Percentiles rank a stretch among this genome's conserved stretches.
These are phyloP conservation scores for Vararia minispora DNA, from an alignment of 768 basidiomycete genomes.

Conservation along the genomic window DNA sequence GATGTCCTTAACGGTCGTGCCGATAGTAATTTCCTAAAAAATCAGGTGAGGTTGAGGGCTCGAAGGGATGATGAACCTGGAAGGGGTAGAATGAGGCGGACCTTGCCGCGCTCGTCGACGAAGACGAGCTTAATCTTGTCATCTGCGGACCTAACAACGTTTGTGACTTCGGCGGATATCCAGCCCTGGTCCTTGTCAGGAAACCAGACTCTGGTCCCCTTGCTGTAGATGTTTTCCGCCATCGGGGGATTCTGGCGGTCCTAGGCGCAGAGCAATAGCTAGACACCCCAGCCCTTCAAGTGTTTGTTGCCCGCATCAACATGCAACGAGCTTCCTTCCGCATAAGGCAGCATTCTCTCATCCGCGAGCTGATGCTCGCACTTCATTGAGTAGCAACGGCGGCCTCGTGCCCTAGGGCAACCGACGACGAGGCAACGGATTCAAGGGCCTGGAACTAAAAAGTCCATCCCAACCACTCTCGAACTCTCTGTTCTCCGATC, in stretches of 20 bases:
- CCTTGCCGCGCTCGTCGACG: constrained; percentile 88
- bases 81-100: constrained; percentile 20
- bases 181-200: constrained; percentile 91
- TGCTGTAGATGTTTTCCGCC: constrained; percentile 90
- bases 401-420: too few species aligned
- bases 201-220: constrained; percentile 86
- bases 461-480: too few species aligned
- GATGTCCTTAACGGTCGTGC: constrained; percentile 72
- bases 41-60: constrained; percentile 1
- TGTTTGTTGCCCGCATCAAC: too few species aligned
- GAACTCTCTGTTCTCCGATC: too few species aligned
- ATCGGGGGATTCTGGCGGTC: constrained; percentile 30
- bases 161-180: constrained; percentile 79
- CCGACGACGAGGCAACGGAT: too few species aligned
- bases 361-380: too few species aligned
- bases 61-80: neutral
- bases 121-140: constrained; percentile 78
- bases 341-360: too few species aligned
- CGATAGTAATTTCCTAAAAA: constrained; percentile 62
- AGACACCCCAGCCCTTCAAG: too few species aligned
- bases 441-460: too few species aligned
- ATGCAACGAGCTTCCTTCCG: too few species aligned
- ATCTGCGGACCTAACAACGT: constrained; percentile 49
- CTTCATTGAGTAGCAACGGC: too few species aligned
- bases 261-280: too few species aligned